phyloP scores from a whole-genome alignment of 2,329 filamentous ascomycete genomes.

The Nannizzia gypsea region DNA sequence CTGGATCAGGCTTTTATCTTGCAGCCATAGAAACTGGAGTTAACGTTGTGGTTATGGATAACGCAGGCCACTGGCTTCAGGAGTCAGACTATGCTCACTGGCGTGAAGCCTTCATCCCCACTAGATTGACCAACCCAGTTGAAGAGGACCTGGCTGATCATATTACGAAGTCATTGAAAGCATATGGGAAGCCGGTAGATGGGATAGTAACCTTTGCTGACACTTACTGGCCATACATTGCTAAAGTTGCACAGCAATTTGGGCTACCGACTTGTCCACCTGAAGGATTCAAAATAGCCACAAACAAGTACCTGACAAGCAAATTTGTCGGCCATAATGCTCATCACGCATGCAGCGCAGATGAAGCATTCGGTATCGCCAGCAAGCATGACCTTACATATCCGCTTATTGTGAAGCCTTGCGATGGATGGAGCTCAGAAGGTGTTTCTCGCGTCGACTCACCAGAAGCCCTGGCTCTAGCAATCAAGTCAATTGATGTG shows the following conservation, averaged over 20 bases:
- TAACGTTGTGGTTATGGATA: constrained; percentile 27
- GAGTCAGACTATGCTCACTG: constrained; percentile 17
- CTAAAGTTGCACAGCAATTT: not conserved
- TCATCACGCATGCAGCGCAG: not conserved
- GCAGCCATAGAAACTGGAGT: constrained; percentile 28
- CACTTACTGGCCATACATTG: not conserved
- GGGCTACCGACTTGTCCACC: not conserved
- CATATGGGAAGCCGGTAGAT: constrained; percentile 10
- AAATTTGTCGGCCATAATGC: not conserved
- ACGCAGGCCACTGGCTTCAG: constrained; percentile 31
- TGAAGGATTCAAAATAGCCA: not conserved
- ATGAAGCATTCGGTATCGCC: not conserved
- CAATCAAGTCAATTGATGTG: not conserved
- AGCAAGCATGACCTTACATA: constrained; percentile 9
- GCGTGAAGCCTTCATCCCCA: constrained; percentile 23
- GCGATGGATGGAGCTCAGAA: constrained; percentile 23
- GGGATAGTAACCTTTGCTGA: constrained; percentile 5
- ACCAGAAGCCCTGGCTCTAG: not conserved
- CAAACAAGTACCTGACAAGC: constrained; percentile 6
- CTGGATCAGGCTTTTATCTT: not conserved
- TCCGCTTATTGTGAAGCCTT: constrained; percentile 31
- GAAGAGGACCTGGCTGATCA: not conserved
- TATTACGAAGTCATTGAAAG: not conserved
- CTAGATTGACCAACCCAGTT: not conserved
- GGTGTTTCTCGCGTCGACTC: constrained; percentile 17